Base-by-base conservation (phyloP, 169 alveolate genomes). In the Cryptosporidium muris region DNA sequence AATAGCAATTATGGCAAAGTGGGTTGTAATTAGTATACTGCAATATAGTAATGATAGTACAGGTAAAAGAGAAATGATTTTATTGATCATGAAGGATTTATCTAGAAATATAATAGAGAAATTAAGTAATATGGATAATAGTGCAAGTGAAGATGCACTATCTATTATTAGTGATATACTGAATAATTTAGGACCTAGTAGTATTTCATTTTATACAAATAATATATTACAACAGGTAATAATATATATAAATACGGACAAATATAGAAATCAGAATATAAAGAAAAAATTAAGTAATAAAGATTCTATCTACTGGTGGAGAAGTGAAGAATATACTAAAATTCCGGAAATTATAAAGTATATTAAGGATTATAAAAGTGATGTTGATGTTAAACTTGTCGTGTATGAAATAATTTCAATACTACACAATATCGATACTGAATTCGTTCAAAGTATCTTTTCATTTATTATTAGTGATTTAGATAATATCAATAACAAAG, bases 191-290 rank as follows among this genome's bases (percentile, higher is more conserved):
- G 82, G 66, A 11, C 66, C 58, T n/a, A 67, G 82, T 42, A 63
- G 66, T 45, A 53, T 67, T 40, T 67, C 82, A 14, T 67, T 52
- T 53, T 40, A 37, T 34, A 67, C 66, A 3, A 67, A 67, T 52
- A 54, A 58, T 37, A 38, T 67, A 34, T 43, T 67, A 14, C 11
- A 38, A 8, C 66, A 67, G 14, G 25, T 65, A 12, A 5, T 67
- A 2, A 51, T 40, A 16, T 67, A 51, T 52, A 38, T 52, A 53
- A 67, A 63, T 12, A 49, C 12, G 12, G 43, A 40, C n/a, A n/a
- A 51, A 47, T 48, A 51, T 45, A 12, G 3, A 51, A 38, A 48
- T 11, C 9, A 34, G 25, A 48, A 48, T 14, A 12, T 14, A 14
- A 49, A 7, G 5, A 37, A 48, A 45, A 2, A 16, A 8, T 3